Conservation (phyloP, 192 early-diverging fungal species). For the Podochytrium sp. region DNA sequence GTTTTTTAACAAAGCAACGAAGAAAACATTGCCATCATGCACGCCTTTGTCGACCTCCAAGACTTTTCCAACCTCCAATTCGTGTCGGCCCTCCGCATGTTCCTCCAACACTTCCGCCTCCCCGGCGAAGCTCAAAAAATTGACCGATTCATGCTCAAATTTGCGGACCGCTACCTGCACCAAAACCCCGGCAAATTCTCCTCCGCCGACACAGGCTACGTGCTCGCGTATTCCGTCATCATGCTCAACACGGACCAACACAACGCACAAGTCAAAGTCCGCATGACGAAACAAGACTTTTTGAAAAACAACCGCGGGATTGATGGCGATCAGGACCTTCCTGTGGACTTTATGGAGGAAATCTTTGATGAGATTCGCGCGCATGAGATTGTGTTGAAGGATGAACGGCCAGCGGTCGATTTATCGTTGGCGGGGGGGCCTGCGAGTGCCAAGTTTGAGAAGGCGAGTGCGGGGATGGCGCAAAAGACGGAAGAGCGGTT, state of each 20-base stretch:
- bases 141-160: constrained; percentile 88
- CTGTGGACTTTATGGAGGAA: constrained; percentile 62
- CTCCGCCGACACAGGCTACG: constrained; percentile 78
- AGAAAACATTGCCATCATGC: constrained; percentile 93
- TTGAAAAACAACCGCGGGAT: constrained; percentile 89
- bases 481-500: constrained; percentile 53
- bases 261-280: constrained; percentile 83
- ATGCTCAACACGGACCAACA: constrained; percentile 99
- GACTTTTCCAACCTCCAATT: constrained; percentile 75
- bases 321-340: constrained; percentile 81
- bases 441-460: constrained; percentile 36
- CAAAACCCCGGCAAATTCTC: constrained; percentile 79
- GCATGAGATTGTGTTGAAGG: constrained; percentile 93
- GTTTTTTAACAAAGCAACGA: constrained; percentile 20
- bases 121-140: constrained; percentile 99
- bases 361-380: constrained; percentile 83
- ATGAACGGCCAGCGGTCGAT: constrained; percentile 63
- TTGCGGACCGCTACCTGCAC: constrained; percentile 80
- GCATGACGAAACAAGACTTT: constrained; percentile 86
- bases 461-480: constrained; percentile 51
- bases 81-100: constrained; percentile 85
- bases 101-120: constrained; percentile 89
- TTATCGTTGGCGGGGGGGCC: not conserved
- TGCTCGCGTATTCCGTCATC: constrained; percentile 91
- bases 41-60: constrained; percentile 89